Conservation (phyloP, 2,329 filamentous ascomycete species). For the Teratosphaeria nubilosa region DNA sequence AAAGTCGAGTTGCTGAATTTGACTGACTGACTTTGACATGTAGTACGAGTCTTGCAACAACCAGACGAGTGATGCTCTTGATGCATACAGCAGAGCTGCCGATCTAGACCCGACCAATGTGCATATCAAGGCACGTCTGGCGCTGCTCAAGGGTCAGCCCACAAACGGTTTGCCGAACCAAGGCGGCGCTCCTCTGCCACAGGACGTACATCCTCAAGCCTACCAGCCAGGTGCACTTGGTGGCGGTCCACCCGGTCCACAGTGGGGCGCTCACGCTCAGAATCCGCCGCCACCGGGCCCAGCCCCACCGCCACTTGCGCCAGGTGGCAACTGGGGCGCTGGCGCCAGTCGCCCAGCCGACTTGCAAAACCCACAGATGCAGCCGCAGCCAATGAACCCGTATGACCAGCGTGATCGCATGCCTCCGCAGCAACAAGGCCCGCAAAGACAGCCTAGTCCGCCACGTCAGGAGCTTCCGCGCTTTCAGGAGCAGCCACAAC, state of each 20-base stretch:
- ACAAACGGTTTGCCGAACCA: constrained; percentile 59
- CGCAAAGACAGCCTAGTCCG: constrained; percentile 38
- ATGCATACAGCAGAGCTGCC: constrained; percentile 88
- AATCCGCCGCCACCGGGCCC: constrained; percentile 55
- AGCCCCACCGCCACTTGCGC: constrained; percentile 44
- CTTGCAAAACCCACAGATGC: constrained; percentile 52
- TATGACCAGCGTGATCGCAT: constrained; percentile 68
- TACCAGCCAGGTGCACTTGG: constrained; percentile 71
- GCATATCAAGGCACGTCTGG: constrained; percentile 90
- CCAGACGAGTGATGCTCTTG: constrained; percentile 89
- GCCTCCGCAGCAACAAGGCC: constrained; percentile 62
- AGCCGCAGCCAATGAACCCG: constrained; percentile 54
- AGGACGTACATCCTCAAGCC: constrained; percentile 90
- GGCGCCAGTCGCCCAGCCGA: constrained; percentile 60
- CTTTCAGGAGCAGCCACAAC: constrained; percentile 29
- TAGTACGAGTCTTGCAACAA: constrained; percentile 99
- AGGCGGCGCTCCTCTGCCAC: constrained; percentile 72
- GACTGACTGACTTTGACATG: constrained; percentile 21
- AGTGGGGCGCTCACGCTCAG: constrained; percentile 74
- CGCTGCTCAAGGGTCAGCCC: constrained; percentile 72
- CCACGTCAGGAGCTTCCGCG: constrained; percentile 57
- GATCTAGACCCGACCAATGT: constrained; percentile 88
- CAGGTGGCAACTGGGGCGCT: constrained; percentile 48
- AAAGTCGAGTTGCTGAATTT: background rate
- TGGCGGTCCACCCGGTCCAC: constrained; percentile 72